Conservation (phyloP, 768 basidiomycete genomes). For the Udeniomyces megalosporus region DNA sequence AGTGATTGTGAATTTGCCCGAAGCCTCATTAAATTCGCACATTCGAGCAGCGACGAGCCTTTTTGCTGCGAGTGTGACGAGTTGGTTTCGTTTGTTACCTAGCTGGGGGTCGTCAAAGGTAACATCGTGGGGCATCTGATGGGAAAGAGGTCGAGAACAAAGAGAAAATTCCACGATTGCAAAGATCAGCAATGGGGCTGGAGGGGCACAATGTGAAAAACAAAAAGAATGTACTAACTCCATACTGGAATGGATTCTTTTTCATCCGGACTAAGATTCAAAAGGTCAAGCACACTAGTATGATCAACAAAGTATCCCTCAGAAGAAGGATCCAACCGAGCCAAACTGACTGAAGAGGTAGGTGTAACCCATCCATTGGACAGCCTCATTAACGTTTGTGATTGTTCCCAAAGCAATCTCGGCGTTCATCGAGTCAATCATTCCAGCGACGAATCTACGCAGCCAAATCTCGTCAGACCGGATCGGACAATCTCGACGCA, state of each 20-base stretch:
- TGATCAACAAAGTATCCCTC: not conserved
- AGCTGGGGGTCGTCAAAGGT: constrained; percentile 56
- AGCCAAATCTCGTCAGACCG: not conserved
- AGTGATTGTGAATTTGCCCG: constrained; percentile 52
- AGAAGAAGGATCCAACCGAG: not conserved
- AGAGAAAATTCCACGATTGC: constrained; percentile 4
- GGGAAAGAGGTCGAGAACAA: too few species aligned
- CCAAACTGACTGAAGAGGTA: constrained; percentile 49
- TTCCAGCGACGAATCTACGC: constrained; percentile 54
- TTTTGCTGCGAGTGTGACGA: constrained; percentile 50
- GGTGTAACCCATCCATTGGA: constrained; percentile 91
- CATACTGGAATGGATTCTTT: constrained; percentile 74
- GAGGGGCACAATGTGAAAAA: constrained; percentile 17
- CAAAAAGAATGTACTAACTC: constrained; percentile 30
- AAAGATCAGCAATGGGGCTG: not conserved
- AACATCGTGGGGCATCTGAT: constrained; percentile 45
- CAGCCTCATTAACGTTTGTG: constrained; percentile 63
- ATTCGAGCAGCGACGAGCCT: constrained; percentile 56
- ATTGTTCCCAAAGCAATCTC: constrained; percentile 93
- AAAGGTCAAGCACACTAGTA: not conserved
- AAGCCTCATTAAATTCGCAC: constrained; percentile 54
- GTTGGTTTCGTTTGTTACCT: constrained; percentile 47
- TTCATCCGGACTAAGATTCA: constrained; percentile 56
- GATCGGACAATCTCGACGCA: not conserved
- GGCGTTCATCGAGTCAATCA: constrained; percentile 83